A percentile compares a stretch with the other conserved stretches of the same genome.
These are phyloP conservation scores for Arthrobotrys sinensis DNA, from an alignment of 2,329 filamentous ascomycete species.

Conservation along the genomic window DNA sequence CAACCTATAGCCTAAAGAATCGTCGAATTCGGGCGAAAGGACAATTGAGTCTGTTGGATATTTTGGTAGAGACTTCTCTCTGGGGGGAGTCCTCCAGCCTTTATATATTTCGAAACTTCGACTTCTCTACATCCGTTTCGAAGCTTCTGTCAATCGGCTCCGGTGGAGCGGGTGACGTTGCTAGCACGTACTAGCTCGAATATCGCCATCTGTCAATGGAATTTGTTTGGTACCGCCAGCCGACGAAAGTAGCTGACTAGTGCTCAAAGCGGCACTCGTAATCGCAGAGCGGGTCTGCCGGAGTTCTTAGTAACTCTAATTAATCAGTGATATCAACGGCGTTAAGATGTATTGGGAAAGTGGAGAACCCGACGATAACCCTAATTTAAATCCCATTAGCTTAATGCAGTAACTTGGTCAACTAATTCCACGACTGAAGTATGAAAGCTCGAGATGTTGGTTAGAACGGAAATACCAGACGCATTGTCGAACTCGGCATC, in stretches of 20 bases:
- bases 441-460: no score
- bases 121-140: not conserved
- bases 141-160: not conserved
- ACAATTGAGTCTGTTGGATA: conserved; percentile 23
- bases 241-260: conserved; percentile 2
- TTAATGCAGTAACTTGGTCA: not conserved
- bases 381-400: not conserved
- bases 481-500: no score
- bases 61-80: conserved; percentile 2
- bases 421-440: not conserved
- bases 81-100: not conserved
- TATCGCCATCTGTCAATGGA: conserved; percentile 16
- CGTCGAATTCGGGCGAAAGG: not conserved
- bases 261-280: not conserved
- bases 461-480: no score
- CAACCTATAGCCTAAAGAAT: not conserved
- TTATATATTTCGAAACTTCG: conserved; percentile 3
- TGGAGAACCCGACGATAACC: conserved; percentile 24
- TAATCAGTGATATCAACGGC: not conserved
- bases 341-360: conserved; percentile 19
- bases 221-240: not conserved
- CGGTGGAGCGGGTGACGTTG: not conserved
- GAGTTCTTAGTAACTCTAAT: conserved; percentile 4
- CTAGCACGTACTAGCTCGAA: not conserved
- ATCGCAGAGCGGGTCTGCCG: conserved; percentile 2